Percentiles rank a stretch among this genome's conserved stretches.
Conservation (phyloP, 1,284 basidiomycete genomes). For the Xerocomus cyaneibrunnescens region DNA sequence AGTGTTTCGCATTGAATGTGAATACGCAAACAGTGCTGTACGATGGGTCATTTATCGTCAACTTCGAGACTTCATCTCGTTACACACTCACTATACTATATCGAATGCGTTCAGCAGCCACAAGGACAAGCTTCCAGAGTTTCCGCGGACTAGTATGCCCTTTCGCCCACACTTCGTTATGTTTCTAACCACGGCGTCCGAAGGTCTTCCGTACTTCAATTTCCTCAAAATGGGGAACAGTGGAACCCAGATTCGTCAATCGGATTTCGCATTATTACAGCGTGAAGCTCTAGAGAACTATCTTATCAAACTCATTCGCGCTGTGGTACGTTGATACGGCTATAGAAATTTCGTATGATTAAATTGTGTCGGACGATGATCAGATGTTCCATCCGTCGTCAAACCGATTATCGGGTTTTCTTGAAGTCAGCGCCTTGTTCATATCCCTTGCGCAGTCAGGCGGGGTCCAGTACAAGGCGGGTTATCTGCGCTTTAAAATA, state of each 20-base stretch:
- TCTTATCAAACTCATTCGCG: slow-evolving; percentile 83
- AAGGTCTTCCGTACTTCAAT: slow-evolving; percentile 87
- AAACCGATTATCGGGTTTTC: slow-evolving; percentile 91
- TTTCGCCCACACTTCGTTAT: background rate
- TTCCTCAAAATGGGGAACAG: slow-evolving; percentile 63
- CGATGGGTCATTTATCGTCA: slow-evolving; percentile 98
- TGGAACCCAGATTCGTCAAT: slow-evolving; percentile 52
- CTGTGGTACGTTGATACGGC: slow-evolving; percentile 57
- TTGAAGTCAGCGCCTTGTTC: slow-evolving; percentile 91
- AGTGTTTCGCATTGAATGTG: slow-evolving; percentile 92
- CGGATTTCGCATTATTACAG: slow-evolving; percentile 76
- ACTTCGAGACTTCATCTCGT: slow-evolving; percentile 86
- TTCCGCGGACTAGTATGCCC: slow-evolving; percentile 79
- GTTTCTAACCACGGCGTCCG: background rate
- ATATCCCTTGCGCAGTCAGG: slow-evolving; percentile 82
- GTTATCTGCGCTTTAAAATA: slow-evolving; percentile 68
- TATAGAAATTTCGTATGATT: slow-evolving; percentile 1
- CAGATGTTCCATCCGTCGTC: slow-evolving; percentile 97
- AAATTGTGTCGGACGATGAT: background rate
- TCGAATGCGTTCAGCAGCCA: slow-evolving; percentile 77
- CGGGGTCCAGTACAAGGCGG: slow-evolving; percentile 87
- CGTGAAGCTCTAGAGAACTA: slow-evolving; percentile 87
- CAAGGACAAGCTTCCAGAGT: slow-evolving; percentile 84
- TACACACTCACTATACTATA: slow-evolving; percentile 91
- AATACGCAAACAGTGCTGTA: slow-evolving; percentile 93